A percentile compares a stretch with the other conserved stretches of the same genome.
Conservation (phyloP, 2,329 filamentous ascomycete species). For the Penicillium sclerotiorum region DNA sequence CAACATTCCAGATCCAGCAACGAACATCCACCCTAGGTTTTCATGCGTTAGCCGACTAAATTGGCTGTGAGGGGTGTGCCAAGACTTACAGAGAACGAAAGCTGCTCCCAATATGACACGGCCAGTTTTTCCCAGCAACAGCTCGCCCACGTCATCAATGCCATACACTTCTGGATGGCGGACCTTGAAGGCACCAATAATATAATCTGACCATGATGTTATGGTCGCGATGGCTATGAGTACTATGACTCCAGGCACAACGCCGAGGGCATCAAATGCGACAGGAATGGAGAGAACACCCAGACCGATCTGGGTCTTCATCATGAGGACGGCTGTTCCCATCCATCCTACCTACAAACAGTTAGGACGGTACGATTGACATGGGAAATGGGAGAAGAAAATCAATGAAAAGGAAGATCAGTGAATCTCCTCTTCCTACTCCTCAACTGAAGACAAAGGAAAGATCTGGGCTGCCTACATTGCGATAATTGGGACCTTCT, state of each 20-base stretch:
- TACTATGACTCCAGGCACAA: slow-evolving; percentile 53
- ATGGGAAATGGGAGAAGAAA: not conserved
- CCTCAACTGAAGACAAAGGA: not conserved
- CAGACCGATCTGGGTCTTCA: slow-evolving; percentile 51
- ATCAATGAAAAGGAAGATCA: too few relatives aligned
- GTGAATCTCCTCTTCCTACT: not conserved
- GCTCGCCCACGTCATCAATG: slow-evolving; percentile 58
- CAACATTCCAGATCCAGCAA: slow-evolving; percentile 24
- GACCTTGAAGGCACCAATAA: slow-evolving; percentile 55
- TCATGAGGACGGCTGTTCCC: slow-evolving; percentile 49
- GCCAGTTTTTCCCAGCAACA: slow-evolving; percentile 15
- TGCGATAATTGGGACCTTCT: slow-evolving; percentile 23
- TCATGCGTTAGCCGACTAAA: not conserved
- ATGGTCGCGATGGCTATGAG: slow-evolving; percentile 45
- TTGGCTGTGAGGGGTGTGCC: not conserved
- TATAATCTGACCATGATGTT: slow-evolving; percentile 54
- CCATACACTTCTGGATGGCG: slow-evolving; percentile 59
- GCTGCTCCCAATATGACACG: slow-evolving; percentile 14
- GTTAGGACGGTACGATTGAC: not conserved
- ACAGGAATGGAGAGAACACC: slow-evolving; percentile 54
- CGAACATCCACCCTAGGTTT: slow-evolving; percentile 18
- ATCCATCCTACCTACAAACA: slow-evolving; percentile 44
- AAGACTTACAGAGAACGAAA: slow-evolving; percentile 21
- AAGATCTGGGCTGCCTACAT: slow-evolving; percentile 16
- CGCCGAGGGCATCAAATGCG: slow-evolving; percentile 50